These are phyloP conservation scores for Gossypium davidsonii DNA, from an alignment of 441 rosid species.

Conservation along the genomic window DNA sequence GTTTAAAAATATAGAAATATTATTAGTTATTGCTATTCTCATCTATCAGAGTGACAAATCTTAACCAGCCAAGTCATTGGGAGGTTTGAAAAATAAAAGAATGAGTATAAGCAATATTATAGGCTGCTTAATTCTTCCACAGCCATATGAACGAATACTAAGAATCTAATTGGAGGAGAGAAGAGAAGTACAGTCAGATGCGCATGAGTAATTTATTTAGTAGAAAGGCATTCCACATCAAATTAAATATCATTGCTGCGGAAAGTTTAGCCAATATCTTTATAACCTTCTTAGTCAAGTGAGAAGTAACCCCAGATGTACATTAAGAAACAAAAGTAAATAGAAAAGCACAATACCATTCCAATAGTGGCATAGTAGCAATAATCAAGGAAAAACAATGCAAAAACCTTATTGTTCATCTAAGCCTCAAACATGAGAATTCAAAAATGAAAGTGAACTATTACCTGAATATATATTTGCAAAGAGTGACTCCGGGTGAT, in stretches of 20 bases:
- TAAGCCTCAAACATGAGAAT: slow-evolving; percentile 8
- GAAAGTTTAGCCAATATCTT: neutral
- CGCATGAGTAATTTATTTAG: neutral
- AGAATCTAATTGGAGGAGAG: neutral
- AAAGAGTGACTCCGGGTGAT: slow-evolving; percentile 79
- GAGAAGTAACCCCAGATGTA: neutral
- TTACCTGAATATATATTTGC: slow-evolving; percentile 80
- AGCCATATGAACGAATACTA: neutral
- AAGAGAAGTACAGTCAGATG: neutral
- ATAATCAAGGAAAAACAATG: neutral
- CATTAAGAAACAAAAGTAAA: neutral
- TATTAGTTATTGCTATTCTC: neutral
- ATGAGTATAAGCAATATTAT: neutral
- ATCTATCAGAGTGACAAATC: neutral
- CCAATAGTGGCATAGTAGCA: neutral
- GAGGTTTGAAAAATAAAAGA: neutral
- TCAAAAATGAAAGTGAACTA: slow-evolving; percentile 11
- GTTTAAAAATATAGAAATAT: neutral
- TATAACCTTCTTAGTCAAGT: neutral
- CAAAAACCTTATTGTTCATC: neutral
- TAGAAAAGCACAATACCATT: neutral
- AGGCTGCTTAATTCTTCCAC: neutral
- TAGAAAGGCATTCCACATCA: neutral
- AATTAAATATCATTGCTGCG: neutral
- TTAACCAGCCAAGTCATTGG: neutral